Base-by-base conservation (phyloP, 73 alveolate genomes). In the Blepharisma japonicum region DNA sequence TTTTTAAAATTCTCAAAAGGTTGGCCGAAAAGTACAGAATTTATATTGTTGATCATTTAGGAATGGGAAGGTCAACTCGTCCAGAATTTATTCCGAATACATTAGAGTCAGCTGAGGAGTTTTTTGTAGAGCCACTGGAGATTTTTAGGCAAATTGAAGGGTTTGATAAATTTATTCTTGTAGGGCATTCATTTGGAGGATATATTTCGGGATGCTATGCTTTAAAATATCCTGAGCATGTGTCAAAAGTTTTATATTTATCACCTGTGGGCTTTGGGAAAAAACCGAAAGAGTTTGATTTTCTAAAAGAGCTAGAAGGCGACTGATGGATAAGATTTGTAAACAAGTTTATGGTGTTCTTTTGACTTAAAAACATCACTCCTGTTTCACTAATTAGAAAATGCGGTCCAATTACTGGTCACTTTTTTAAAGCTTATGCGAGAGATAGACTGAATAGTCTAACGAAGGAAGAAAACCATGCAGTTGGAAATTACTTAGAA, bases 111-210 rank as follows among this genome's bases (percentile, higher is more conserved):
- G 77, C 94, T 18, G 84, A 77, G 8, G 74, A 78, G 68, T 91
- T 81, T 80, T 91, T 91, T 74, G 90, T 88, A 4, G 86, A 81
- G 47, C 83, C 95, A 25, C 46, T 91, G 20, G 97, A 91, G 79
- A 83, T 76, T 45, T 84, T 83, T 81, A 51, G 93, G 55, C 45
- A 71, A 4, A 70, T 55, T 11, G 48, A 84, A 54, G 82, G 81
- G 38, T 56, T 80, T 32, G 77, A 87, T 55, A 55, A 77, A 23
- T 84, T 91, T 48, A 47, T 80, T 46, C 85, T 91, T 39, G 85
- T 91, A 53, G 97, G 95, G 27, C 97, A 91, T 78, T 81, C 92
- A 5, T 71, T 91, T 50, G 97, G 97, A 78, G 97, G 95, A 6
- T 91, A 84, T 79, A 82, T 91, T 27, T 81, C 89, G 1, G 79